phyloP scores from a whole-genome alignment of 108 stramenopile species.

The Pseudonitzschia pungens region DNA sequence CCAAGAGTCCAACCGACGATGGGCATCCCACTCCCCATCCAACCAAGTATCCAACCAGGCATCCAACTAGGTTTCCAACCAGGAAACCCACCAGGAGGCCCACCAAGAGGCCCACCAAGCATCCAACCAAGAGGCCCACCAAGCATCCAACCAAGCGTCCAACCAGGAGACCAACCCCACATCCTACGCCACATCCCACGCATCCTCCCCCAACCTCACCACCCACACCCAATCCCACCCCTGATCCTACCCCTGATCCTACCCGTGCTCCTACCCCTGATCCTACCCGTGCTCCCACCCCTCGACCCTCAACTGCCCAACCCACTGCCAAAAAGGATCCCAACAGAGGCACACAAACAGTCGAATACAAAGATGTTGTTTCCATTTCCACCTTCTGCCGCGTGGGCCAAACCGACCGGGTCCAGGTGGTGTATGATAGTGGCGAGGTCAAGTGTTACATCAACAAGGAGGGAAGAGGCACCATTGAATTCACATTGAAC shows the following conservation, averaged over 20 bases:
- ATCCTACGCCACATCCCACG: neutral
- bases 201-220: neutral
- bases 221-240: neutral
- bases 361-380: no score
- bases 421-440: no score
- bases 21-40: neutral
- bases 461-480: no score
- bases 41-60: neutral
- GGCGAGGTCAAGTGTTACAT: no score
- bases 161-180: neutral
- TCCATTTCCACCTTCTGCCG: no score
- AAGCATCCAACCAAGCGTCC: neutral
- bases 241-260: no score
- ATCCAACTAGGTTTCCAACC: neutral
- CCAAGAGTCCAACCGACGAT: no score
- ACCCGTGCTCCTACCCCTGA: no score
- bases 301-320: neutral
- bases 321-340: no score
- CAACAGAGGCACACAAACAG: no score
- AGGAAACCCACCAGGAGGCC: neutral
- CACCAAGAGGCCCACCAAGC: neutral
- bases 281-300: neutral
- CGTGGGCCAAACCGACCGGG: no score
- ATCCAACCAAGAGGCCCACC: neutral
- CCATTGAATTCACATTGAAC: neutral